phyloP scores from a whole-genome alignment of 148 eudicot genomes.

The Diospyros kaki region DNA sequence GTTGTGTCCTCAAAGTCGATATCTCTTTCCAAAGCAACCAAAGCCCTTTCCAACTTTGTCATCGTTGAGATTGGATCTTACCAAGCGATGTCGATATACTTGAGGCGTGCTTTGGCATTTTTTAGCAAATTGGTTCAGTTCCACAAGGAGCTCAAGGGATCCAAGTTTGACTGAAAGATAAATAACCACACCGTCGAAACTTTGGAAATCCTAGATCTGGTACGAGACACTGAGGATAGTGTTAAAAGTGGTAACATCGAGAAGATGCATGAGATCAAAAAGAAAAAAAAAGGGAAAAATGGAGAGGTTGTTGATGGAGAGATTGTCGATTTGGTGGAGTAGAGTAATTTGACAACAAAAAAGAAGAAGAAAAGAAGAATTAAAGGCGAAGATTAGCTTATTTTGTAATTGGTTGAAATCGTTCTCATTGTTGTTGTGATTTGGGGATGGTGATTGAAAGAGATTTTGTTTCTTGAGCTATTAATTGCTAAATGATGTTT shows the following conservation, averaged over 20 bases:
- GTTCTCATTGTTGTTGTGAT: not conserved
- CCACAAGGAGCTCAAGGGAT: slow-evolving; percentile 30
- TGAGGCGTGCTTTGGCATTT: slow-evolving; percentile 45
- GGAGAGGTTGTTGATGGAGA: slow-evolving; percentile 9
- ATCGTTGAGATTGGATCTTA: slow-evolving; percentile 46
- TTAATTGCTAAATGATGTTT: not conserved
- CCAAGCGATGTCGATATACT: slow-evolving; percentile 39
- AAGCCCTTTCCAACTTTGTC: slow-evolving; percentile 39
- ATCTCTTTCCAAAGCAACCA: slow-evolving; percentile 50
- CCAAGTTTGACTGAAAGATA: not conserved
- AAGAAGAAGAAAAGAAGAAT: slow-evolving; percentile 28
- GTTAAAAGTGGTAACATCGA: slow-evolving; percentile 15
- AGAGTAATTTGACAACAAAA: slow-evolving; percentile 23
- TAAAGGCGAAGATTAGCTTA: slow-evolving; percentile 10
- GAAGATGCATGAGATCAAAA: slow-evolving; percentile 25
- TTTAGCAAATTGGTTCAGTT: slow-evolving; percentile 41
- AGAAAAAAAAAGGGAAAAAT: no score
- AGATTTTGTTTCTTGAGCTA: not conserved
- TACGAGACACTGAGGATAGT: slow-evolving; percentile 1
- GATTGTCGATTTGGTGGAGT: slow-evolving; percentile 23
- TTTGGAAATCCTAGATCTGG: not conserved
- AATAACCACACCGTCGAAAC: slow-evolving; percentile 1
- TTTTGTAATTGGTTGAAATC: not conserved
- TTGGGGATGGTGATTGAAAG: not conserved
- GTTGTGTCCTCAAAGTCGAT: slow-evolving; percentile 34